A percentile compares a stretch with the other conserved stretches of the same genome.
These are phyloP conservation scores for Rhizopus arrhizus DNA, from an alignment of 371 early-diverging fungal species.

Conservation along the genomic window DNA sequence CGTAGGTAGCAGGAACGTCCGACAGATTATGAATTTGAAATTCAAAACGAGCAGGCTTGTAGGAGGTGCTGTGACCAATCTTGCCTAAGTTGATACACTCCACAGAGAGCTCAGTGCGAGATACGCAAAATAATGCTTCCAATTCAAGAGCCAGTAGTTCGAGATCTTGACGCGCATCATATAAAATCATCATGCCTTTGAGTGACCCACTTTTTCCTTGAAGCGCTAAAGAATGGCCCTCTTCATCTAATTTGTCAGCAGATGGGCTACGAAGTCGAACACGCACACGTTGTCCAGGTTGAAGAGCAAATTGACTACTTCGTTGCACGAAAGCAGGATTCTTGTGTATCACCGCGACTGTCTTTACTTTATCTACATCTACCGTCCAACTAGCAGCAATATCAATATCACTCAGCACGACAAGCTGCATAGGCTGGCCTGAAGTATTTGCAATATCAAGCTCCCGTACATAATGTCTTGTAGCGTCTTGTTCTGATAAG, in stretches of 20 bases:
- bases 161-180: constrained; percentile 52
- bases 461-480: constrained; percentile 47
- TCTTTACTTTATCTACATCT: constrained; percentile 34
- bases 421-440: constrained; percentile 55
- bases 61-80: constrained; percentile 76
- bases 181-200: constrained; percentile 63
- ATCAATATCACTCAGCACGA: constrained; percentile 58
- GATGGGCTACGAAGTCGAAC: constrained; percentile 63
- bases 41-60: constrained; percentile 63
- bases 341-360: constrained; percentile 7
- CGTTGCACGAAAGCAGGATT: constrained; percentile 28
- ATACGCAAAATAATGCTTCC: constrained; percentile 61
- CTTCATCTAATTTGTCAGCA: constrained; percentile 49
- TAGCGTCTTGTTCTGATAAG: constrained; percentile 36
- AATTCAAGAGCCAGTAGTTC: constrained; percentile 67
- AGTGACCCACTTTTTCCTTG: constrained; percentile 61
- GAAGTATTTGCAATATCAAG: constrained; percentile 56
- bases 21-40: constrained; percentile 68
- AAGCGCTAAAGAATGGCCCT: constrained; percentile 41
- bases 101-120: constrained; percentile 60
- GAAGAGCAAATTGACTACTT: constrained; percentile 46
- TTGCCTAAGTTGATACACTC: constrained; percentile 70
- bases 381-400: constrained; percentile 46
- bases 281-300: constrained; percentile 61
- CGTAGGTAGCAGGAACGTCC: constrained; percentile 67